Percentiles rank a stretch among this genome's conserved stretches.
Evolutionary conservation across 2,329 filamentous ascomycete species (phyloP).

Genomic region (Boeremia exigua): DNA sequence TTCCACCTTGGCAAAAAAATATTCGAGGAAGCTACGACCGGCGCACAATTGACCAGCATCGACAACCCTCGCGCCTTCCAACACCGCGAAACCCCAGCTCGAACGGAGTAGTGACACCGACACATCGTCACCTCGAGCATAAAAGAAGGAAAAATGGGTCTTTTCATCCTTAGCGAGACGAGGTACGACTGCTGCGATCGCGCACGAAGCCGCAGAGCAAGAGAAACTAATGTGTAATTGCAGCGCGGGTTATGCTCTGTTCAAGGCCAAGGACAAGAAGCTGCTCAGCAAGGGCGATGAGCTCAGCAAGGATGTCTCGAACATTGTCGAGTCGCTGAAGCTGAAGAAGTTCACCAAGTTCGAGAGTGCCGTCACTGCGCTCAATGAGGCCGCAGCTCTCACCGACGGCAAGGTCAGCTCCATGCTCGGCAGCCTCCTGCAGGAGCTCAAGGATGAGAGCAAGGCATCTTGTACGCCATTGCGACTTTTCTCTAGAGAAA

Average conservation of each 20-base stretch:
- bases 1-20: constrained; percentile 13
- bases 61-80: constrained; percentile 21
- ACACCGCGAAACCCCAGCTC: constrained; percentile 22
- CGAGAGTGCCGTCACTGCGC: constrained; percentile 85
- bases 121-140: constrained; percentile 13
- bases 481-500: background rate
- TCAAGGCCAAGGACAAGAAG: constrained; percentile 99
- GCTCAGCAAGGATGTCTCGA: constrained; percentile 80
- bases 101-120: constrained; percentile 15
- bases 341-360: constrained; percentile 98
- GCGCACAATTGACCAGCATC: constrained; percentile 24
- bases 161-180: constrained; percentile 48
- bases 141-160: constrained; percentile 46
- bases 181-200: constrained; percentile 27
- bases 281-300: constrained; percentile 83
- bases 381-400: constrained; percentile 79
- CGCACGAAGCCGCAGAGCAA: constrained; percentile 13
- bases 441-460: constrained; percentile 95
- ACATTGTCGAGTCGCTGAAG: constrained; percentile 88
- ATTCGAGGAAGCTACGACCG: constrained; percentile 9
- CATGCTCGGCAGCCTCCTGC: constrained; percentile 79
- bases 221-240: constrained; percentile 51
- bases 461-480: constrained; percentile 71
- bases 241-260: constrained; percentile 94
- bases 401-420: constrained; percentile 95